Base-by-base conservation (phyloP, 148 eudicot genomes). In the Polygonum maritimum region DNA sequence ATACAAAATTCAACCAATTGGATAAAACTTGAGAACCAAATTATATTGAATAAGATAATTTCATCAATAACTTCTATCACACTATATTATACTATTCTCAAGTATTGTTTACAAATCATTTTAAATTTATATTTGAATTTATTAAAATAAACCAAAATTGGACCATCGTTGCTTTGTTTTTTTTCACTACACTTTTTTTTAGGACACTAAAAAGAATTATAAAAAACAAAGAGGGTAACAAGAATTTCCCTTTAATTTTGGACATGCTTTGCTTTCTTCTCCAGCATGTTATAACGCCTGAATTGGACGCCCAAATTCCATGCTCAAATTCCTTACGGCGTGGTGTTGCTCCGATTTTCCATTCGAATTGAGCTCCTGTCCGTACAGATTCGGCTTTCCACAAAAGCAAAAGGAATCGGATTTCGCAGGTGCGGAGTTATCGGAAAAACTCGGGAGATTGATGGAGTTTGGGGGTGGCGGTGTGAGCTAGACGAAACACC, bases 401-500 rank as follows among this genome's bases (percentile, higher is more conserved):
- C 49, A 52, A 52, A 16, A 52, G 1, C 6, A 52, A n/a, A 9
- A 54, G 8, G 8, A 54, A 18, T 54, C 22, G n/a, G 21, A 54
- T 18, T 14, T 19, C 5, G 58, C 21, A 52, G 58, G 1, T 52
- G 65, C 22, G 22, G 65, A 55, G 7, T n/a, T 6, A 31, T 19
- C 33, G 3, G 63, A 57, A 57, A 57, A 57, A 57, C 7, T 22
- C 2, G 8, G 31, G 33, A 57, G 63, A 57, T 57, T 57, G 22
- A 21, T 31, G 22, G 63, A 19, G 31, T 16, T 57, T 57, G 31
- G 31, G 31, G 63, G 63, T 22, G 63, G 35, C 22, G 31, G 63
- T 57, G 18, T 16, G 75, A 18, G 19, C 31, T 35, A 21, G 49
- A 71, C 55, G 69, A 49, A 49, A 21, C 74, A 80, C 73, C 76